These are phyloP conservation scores for Yarrowia divulgata DNA, from an alignment of 805 yeast species.

Conservation along the genomic window DNA sequence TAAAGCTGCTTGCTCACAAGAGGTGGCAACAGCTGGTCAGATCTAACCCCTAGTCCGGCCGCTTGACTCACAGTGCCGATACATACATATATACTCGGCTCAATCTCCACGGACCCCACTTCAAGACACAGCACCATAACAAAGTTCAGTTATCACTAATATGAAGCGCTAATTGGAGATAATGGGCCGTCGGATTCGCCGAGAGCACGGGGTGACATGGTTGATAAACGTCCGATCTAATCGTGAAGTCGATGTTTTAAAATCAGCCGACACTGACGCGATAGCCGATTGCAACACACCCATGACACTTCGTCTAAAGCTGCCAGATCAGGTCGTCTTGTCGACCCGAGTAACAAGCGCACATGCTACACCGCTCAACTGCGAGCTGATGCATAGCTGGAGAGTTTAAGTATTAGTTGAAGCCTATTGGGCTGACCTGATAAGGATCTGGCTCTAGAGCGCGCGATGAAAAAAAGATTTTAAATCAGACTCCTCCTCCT, in stretches of 20 bases:
- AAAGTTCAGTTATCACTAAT: slow-evolving; percentile 12
- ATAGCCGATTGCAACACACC: not conserved
- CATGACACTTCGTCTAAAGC: not conserved
- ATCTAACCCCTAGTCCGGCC: too few relatives aligned
- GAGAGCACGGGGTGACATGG: not conserved
- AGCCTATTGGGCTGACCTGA: slow-evolving; percentile 12
- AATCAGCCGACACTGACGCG: not conserved
- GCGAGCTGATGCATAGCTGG: not conserved
- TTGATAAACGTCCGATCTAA: too few relatives aligned
- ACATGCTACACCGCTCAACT: slow-evolving; percentile 4
- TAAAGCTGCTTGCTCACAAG: too few relatives aligned
- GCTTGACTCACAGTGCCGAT: not conserved
- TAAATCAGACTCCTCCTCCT: not conserved
- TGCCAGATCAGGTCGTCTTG: not conserved
- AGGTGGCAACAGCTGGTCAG: too few relatives aligned
- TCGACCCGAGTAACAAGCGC: slow-evolving; percentile 29
- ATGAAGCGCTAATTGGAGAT: slow-evolving; percentile 11
- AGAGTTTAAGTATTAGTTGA: slow-evolving; percentile 18
- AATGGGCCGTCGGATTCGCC: slow-evolving; percentile 10
- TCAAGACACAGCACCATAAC: not conserved
- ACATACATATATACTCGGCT: not conserved
- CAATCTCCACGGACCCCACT: slow-evolving; percentile 1
- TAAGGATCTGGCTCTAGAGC: slow-evolving; percentile 14
- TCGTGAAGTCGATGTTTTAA: too few relatives aligned
- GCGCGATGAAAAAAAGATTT: not conserved